Evolutionary conservation across 1,284 basidiomycete species (phyloP).

Genomic region (Phaffia rhodozyma): DNA sequence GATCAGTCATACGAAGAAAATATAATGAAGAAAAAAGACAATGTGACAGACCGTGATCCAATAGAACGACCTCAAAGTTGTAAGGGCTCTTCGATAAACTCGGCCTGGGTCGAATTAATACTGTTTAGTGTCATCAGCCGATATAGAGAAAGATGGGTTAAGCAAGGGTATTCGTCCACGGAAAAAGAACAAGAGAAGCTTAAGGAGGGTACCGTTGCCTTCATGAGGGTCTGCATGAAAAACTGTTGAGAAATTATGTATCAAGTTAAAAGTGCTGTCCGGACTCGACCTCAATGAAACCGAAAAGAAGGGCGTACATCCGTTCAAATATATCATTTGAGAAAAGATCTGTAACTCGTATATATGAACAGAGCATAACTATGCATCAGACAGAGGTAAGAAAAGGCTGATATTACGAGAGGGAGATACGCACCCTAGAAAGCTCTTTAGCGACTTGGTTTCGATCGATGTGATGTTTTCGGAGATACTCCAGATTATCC

Average conservation of each 20-base stretch:
- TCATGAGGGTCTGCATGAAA: slow-evolving; percentile 15
- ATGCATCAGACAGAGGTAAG: not conserved
- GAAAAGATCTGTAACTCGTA: slow-evolving; percentile 52
- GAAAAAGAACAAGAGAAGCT: not conserved
- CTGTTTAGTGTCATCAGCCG: slow-evolving; percentile 49
- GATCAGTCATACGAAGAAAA: not conserved
- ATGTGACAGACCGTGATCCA: slow-evolving; percentile 56
- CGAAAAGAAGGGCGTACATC: slow-evolving; percentile 45
- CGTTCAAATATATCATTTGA: slow-evolving; percentile 93
- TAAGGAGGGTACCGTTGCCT: slow-evolving; percentile 2
- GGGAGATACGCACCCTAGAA: slow-evolving; percentile 36
- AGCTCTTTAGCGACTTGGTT: slow-evolving; percentile 87
- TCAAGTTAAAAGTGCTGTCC: not conserved
- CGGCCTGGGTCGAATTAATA: slow-evolving; percentile 71
- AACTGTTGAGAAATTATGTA: not conserved
- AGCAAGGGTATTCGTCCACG: slow-evolving; percentile 51
- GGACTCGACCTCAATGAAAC: slow-evolving; percentile 5
- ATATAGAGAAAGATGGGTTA: slow-evolving; percentile 35
- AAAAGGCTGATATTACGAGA: not conserved
- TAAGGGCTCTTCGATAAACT: slow-evolving; percentile 58
- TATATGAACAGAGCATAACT: not conserved
- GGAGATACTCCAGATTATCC: slow-evolving; percentile 78
- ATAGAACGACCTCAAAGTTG: slow-evolving; percentile 85
- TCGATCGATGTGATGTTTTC: slow-evolving; percentile 73
- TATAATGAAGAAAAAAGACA: not conserved